Conservation (phyloP, 768 basidiomycete genomes). For the Naganishia friedmannii region DNA sequence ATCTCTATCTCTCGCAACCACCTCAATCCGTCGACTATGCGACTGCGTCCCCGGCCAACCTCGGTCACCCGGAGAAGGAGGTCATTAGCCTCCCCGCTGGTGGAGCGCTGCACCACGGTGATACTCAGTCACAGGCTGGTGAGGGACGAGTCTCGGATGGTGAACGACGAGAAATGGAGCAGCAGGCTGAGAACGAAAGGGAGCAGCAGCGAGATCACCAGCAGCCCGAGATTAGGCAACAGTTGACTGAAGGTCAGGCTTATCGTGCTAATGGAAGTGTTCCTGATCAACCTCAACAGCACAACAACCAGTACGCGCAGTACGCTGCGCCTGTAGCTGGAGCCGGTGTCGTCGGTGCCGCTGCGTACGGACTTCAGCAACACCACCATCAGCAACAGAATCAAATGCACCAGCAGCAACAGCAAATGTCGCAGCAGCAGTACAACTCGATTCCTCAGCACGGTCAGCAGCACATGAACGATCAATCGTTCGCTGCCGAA, state of each 20-base stretch:
- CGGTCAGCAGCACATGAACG: conserved; percentile 4
- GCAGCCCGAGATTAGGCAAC: conserved; percentile 9
- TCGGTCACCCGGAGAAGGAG: conserved; percentile 22
- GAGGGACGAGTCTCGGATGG: background rate
- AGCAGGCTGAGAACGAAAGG: background rate
- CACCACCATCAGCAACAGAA: conserved; percentile 41
- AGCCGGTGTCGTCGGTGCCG: conserved; percentile 29
- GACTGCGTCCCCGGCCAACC: conserved; percentile 23
- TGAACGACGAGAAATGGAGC: background rate
- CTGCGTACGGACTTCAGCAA: conserved; percentile 39
- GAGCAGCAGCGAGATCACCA: background rate
- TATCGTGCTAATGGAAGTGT: conserved; percentile 29
- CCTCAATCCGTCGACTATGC: conserved; percentile 22
- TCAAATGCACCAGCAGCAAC: conserved; percentile 33
- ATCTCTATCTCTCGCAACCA: background rate
- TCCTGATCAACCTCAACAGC: conserved; percentile 29
- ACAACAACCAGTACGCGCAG: conserved; percentile 22
- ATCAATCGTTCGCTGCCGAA: conserved; percentile 30
- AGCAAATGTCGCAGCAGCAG: conserved; percentile 24
- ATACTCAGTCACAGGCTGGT: background rate
- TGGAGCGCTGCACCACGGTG: conserved; percentile 24
- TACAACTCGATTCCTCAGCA: background rate
- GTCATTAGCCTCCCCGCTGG: conserved; percentile 28
- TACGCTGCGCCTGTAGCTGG: conserved; percentile 23
- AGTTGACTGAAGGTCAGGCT: conserved; percentile 30